Conservation (phyloP, 768 basidiomycete species). For the Pleurotus platypus region DNA sequence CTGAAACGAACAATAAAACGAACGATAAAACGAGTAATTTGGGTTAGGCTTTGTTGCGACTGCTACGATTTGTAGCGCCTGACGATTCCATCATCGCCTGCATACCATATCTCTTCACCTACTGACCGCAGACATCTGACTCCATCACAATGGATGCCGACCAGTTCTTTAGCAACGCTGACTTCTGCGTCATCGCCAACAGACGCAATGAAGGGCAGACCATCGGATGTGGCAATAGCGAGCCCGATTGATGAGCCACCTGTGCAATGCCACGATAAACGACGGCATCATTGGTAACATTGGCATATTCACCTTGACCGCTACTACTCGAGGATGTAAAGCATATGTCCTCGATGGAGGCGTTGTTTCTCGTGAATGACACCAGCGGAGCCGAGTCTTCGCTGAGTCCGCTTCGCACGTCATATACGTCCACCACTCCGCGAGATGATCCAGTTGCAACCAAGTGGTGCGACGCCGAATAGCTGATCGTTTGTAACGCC, state of each 20-base stretch:
- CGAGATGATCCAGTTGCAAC: constrained; percentile 56
- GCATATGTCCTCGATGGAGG: constrained; percentile 46
- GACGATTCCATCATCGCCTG: constrained; percentile 62
- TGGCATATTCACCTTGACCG: neutral
- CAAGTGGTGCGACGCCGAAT: constrained; percentile 34
- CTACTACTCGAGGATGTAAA: constrained; percentile 20
- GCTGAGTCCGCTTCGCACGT: constrained; percentile 34
- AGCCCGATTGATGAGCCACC: constrained; percentile 25
- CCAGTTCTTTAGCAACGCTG: constrained; percentile 37
- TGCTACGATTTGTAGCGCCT: constrained; percentile 32
- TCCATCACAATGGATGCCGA: constrained; percentile 60
- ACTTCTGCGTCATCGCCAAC: constrained; percentile 41
- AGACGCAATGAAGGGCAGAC: constrained; percentile 52
- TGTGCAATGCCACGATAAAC: neutral
- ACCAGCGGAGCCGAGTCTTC: constrained; percentile 30
- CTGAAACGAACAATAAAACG: too few species aligned
- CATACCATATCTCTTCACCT: constrained; percentile 43
- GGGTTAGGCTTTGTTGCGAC: too few species aligned
- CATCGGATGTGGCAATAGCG: constrained; percentile 53
- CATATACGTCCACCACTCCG: constrained; percentile 55
- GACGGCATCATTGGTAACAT: constrained; percentile 6
- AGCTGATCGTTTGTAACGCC: constrained; percentile 41
- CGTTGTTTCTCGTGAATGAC: constrained; percentile 41
- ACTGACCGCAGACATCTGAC: constrained; percentile 37
- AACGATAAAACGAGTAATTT: too few species aligned